phyloP scores from a whole-genome alignment of 257 asterid genomes.

The Ophiorrhiza pumila region DNA sequence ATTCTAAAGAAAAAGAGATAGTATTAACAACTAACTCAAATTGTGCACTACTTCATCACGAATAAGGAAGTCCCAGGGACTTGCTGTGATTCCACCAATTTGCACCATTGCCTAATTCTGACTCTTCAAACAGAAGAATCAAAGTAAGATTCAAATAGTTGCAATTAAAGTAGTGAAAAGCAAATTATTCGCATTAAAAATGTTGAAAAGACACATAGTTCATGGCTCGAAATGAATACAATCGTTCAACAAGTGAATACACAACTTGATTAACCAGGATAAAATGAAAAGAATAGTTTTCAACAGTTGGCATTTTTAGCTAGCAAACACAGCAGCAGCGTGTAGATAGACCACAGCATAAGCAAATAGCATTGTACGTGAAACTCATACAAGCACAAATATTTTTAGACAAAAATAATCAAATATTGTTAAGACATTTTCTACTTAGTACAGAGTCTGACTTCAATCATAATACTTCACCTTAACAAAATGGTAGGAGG shows the following conservation, averaged over 20 bases:
- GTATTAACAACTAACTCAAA: conserved; percentile 19
- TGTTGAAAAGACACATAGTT: background rate
- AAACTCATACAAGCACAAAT: background rate
- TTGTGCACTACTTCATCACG: conserved; percentile 5
- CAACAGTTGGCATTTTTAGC: background rate
- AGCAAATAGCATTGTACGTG: background rate
- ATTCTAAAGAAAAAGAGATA: conserved; percentile 50
- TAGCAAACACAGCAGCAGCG: no score
- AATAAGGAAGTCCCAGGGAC: conserved; percentile 26
- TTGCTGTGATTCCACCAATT: conserved; percentile 98
- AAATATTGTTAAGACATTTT: conserved; percentile 4
- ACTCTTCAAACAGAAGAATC: no score
- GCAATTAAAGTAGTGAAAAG: background rate
- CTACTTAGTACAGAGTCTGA: background rate
- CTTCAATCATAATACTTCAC: no score
- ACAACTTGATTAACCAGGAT: background rate
- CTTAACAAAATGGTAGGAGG: no score
- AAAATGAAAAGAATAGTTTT: background rate
- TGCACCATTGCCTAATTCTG: no score
- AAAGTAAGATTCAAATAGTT: conserved; percentile 5
- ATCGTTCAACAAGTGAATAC: background rate
- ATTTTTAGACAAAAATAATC: background rate
- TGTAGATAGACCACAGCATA: background rate
- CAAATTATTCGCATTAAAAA: background rate
- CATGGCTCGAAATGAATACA: background rate